A percentile compares a stretch with the other conserved stretches of the same genome.
Conservation (phyloP, 192 early-diverging fungal species). For the Oehlia diaphana region DNA sequence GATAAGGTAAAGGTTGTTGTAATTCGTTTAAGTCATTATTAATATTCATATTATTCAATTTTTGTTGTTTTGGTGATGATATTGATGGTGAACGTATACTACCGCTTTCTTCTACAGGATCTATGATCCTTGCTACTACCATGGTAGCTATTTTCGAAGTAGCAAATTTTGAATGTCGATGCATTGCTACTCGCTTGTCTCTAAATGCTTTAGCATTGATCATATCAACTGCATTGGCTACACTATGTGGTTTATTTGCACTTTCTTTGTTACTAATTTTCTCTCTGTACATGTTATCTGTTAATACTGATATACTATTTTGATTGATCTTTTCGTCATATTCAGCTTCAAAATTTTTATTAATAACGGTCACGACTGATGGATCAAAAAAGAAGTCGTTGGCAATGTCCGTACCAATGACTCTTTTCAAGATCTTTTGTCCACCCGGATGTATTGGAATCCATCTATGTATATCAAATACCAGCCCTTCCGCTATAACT, state of each 20-base stretch:
- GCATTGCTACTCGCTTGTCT: neutral
- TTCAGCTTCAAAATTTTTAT: neutral
- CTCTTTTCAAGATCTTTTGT: constrained; percentile 25
- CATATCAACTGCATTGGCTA: neutral
- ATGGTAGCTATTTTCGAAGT: neutral
- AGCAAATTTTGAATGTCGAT: constrained; percentile 16
- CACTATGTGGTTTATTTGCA: neutral
- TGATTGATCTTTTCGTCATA: neutral
- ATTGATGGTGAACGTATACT: neutral
- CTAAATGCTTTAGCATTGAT: neutral
- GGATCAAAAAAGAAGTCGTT: neutral
- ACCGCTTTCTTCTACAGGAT: neutral
- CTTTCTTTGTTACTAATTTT: neutral
- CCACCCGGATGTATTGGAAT: constrained; percentile 25
- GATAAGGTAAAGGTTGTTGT: neutral
- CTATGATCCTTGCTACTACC: neutral
- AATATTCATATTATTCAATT: neutral
- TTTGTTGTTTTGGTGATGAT: neutral
- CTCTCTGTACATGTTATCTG: neutral
- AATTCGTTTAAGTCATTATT: neutral
- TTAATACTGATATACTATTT: neutral
- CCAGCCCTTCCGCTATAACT: constrained; percentile 18
- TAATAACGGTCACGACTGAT: neutral
- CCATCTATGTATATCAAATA: constrained; percentile 28
- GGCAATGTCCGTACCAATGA: constrained; percentile 21